phyloP scores from a whole-genome alignment of 805 yeast species.

The Kuraishia borneana region DNA sequence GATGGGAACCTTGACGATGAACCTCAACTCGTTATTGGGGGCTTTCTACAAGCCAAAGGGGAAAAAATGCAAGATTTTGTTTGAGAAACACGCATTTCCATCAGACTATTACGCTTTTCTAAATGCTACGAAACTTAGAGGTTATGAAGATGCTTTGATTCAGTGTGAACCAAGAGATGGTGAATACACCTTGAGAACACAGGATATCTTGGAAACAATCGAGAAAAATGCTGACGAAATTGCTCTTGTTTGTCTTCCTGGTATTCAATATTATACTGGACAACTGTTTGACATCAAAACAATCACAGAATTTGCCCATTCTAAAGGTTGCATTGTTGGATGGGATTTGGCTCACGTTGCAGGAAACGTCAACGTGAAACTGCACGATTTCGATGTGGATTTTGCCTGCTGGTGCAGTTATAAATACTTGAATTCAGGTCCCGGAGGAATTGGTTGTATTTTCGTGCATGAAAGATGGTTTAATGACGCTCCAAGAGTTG shows the following conservation, averaged over 20 bases:
- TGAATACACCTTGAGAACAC: conserved; percentile 46
- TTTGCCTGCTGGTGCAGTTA: conserved; percentile 94
- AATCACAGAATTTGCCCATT: conserved; percentile 59
- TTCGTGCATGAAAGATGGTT: conserved; percentile 50
- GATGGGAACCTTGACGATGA: conserved; percentile 79
- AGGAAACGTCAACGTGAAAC: conserved; percentile 67
- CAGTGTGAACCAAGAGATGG: conserved; percentile 53
- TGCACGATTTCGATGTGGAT: conserved; percentile 88
- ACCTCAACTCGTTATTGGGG: conserved; percentile 62
- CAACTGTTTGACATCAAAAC: conserved; percentile 65
- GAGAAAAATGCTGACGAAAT: conserved; percentile 45
- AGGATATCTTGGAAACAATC: conserved; percentile 47
- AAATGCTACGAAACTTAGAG: conserved; percentile 58
- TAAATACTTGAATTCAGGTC: conserved; percentile 85
- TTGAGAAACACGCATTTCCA: conserved; percentile 85
- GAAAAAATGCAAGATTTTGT: conserved; percentile 54
- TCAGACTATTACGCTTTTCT: conserved; percentile 82
- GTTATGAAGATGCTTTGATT: conserved; percentile 43
- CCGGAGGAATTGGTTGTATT: conserved; percentile 87
- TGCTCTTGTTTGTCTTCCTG: conserved; percentile 73
- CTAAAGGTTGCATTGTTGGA: conserved; percentile 49
- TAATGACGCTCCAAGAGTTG: conserved; percentile 47
- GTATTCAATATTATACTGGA: conserved; percentile 88
- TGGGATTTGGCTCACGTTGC: conserved; percentile 96
- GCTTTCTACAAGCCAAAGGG: conserved; percentile 66